Percentiles rank a stretch among this genome's conserved stretches.
Evolutionary conservation across 2,329 filamentous ascomycete species (phyloP).

Genomic region (Malbranchea zuffiana): DNA sequence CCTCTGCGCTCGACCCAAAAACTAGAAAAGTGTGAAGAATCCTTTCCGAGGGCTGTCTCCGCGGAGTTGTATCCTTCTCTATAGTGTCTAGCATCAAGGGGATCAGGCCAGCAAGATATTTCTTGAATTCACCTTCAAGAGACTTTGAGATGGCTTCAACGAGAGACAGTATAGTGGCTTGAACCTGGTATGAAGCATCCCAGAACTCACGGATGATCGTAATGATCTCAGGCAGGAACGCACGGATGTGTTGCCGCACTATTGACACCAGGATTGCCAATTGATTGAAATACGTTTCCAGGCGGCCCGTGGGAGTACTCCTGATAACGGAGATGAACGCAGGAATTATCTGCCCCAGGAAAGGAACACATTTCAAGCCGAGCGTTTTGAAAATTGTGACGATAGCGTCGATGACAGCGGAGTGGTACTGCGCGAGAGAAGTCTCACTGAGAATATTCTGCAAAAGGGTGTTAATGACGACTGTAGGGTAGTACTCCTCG

Average conservation of each 20-base stretch:
- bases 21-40: constrained; percentile 92
- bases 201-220: constrained; percentile 82
- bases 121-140: constrained; percentile 94
- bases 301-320: constrained; percentile 61
- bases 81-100: constrained; percentile 91
- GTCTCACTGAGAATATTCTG: constrained; percentile 77
- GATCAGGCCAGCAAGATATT: constrained; percentile 78
- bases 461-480: constrained; percentile 91
- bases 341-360: constrained; percentile 85
- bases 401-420: constrained; percentile 88
- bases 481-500: constrained; percentile 96
- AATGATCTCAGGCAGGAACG: constrained; percentile 78
- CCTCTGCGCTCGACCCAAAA: constrained; percentile 88
- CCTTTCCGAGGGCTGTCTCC: constrained; percentile 72
- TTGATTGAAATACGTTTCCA: constrained; percentile 97
- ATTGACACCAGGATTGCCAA: constrained; percentile 86
- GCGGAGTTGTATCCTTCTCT: constrained; percentile 67
- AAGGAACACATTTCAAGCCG: constrained; percentile 89
- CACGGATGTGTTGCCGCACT: constrained; percentile 89
- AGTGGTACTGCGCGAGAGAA: constrained; percentile 82
- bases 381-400: constrained; percentile 98
- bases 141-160: constrained; percentile 91
- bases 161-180: constrained; percentile 81
- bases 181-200: constrained; percentile 67
- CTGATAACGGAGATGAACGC: constrained; percentile 85